These are phyloP conservation scores for Lactarius sanguifluus DNA, from an alignment of 768 basidiomycete genomes.

Conservation along the genomic window DNA sequence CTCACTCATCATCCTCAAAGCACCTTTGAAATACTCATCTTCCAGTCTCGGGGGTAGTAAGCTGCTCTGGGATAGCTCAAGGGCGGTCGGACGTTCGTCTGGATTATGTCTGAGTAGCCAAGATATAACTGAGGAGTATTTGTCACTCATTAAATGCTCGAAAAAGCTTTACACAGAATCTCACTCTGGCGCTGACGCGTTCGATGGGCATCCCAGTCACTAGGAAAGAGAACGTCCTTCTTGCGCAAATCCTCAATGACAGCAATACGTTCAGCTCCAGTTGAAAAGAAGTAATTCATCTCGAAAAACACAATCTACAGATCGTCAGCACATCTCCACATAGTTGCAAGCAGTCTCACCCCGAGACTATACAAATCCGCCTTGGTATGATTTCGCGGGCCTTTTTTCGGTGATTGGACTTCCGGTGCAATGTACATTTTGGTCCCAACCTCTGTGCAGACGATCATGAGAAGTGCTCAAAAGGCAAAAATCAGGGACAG, in stretches of 20 bases:
- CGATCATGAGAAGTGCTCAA: background rate
- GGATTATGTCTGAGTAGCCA: constrained; percentile 84
- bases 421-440: constrained; percentile 92
- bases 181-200: constrained; percentile 67
- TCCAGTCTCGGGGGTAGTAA: constrained; percentile 75
- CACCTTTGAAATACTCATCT: constrained; percentile 84
- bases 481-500: constrained; percentile 22
- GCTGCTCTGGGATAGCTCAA: constrained; percentile 79
- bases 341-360: constrained; percentile 44
- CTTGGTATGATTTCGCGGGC: constrained; percentile 78
- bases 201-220: constrained; percentile 62
- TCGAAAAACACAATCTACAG: constrained; percentile 92
- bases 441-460: constrained; percentile 79
- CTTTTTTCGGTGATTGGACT: constrained; percentile 58
- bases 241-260: constrained; percentile 79
- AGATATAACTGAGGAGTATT: constrained; percentile 59
- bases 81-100: constrained; percentile 69
- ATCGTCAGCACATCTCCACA: constrained; percentile 9
- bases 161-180: constrained; percentile 29
- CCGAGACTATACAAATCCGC: constrained; percentile 96
- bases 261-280: constrained; percentile 78
- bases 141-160: background rate
- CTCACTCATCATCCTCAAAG: constrained; percentile 72
- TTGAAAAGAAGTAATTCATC: constrained; percentile 87
- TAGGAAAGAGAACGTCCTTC: constrained; percentile 74